phyloP scores from a whole-genome alignment of 192 early-diverging fungal species.

The Backusella parvicylindrica region DNA sequence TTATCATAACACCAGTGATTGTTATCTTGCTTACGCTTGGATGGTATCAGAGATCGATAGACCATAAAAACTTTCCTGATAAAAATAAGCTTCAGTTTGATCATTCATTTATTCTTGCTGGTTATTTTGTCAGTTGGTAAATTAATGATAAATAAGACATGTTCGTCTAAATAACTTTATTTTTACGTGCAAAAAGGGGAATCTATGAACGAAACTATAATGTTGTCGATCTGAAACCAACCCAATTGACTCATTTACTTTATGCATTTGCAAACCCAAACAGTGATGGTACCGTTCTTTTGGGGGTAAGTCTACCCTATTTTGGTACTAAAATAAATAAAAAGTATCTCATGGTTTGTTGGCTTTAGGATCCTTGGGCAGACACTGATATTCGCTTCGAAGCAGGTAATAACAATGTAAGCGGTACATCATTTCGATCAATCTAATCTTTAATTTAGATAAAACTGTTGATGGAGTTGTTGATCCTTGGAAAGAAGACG shows the following conservation, averaged over 20 bases:
- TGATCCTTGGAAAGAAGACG: constrained; percentile 57
- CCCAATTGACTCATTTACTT: constrained; percentile 68
- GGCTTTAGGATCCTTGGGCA: constrained; percentile 72
- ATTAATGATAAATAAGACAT: no score
- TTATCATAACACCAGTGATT: not conserved
- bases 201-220: constrained; percentile 70
- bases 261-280: constrained; percentile 79
- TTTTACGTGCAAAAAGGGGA: constrained; percentile 39
- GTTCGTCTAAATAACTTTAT: no score
- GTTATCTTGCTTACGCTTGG: constrained; percentile 3
- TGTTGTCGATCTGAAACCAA: constrained; percentile 54
- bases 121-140: constrained; percentile 41
- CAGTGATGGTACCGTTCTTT: constrained; percentile 57
- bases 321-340: not conserved
- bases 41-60: constrained; percentile 1
- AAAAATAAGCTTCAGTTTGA: not conserved
- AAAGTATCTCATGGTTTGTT: not conserved
- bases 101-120: constrained; percentile 25
- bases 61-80: not conserved
- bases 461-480: constrained; percentile 38
- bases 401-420: constrained; percentile 10
- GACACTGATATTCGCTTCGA: constrained; percentile 65
- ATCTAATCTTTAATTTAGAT: constrained; percentile 1
- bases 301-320: constrained; percentile 37
- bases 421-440: not conserved